A percentile compares a stretch with the other conserved stretches of the same genome.
These are phyloP conservation scores for Ceratonia siliqua DNA, from an alignment of 306 rosid genomes.

Conservation along the genomic window DNA sequence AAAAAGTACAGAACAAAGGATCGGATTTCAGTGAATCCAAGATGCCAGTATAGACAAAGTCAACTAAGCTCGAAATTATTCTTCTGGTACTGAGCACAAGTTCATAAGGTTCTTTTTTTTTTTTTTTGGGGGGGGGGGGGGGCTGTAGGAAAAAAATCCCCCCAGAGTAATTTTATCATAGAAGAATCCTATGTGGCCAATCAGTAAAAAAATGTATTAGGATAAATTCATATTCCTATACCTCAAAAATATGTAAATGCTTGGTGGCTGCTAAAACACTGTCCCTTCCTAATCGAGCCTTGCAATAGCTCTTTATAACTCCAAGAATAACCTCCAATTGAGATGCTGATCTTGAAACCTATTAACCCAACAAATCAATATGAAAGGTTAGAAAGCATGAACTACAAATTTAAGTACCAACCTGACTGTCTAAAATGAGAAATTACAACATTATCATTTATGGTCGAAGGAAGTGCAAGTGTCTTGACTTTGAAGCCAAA, in stretches of 20 bases:
- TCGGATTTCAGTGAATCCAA: constrained; percentile 20
- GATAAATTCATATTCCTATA: constrained; percentile 33
- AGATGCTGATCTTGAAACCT: constrained; percentile 85
- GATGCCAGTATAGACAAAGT: constrained; percentile 2
- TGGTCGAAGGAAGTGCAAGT: constrained; percentile 4
- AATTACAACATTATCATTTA: constrained; percentile 24
- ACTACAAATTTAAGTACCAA: constrained; percentile 21
- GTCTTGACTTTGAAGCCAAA: constrained; percentile 9
- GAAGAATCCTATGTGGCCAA: constrained; percentile 11
- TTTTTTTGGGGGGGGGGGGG: constrained; percentile 2
- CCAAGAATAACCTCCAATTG: constrained; percentile 91
- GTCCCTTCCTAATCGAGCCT: constrained; percentile 66
- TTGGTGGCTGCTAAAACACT: constrained; percentile 63
- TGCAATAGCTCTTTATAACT: constrained; percentile 79
- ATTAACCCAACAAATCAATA: constrained; percentile 31
- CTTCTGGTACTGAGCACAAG: constrained; percentile 23
- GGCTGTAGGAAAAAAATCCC: not conserved
- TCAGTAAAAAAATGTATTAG: constrained; percentile 27
- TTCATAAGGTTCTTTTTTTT: constrained; percentile 5
- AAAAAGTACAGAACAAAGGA: constrained; percentile 28
- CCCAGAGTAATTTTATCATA: constrained; percentile 10
- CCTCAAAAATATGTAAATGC: constrained; percentile 85
- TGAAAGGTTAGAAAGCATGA: constrained; percentile 29
- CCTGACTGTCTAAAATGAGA: constrained; percentile 22
- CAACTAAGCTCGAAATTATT: constrained; percentile 10